Evolutionary conservation across 1,284 basidiomycete species (phyloP).

Genomic region (Pyrrhoderma lamaoense): DNA sequence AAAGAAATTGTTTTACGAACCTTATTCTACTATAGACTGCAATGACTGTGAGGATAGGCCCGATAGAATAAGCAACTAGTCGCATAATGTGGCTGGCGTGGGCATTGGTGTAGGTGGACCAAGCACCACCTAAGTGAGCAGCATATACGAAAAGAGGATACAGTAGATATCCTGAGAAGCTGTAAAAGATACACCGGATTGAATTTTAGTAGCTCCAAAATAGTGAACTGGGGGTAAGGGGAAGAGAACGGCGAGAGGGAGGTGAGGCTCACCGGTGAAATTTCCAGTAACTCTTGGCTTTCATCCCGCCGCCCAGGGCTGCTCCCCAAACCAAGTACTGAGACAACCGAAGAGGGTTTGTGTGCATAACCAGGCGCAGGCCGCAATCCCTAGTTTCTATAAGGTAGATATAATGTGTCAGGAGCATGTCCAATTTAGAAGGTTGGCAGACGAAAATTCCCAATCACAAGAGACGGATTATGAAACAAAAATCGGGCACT

Average conservation of each 20-base stretch:
- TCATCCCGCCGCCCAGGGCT: slow-evolving; percentile 55
- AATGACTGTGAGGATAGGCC: slow-evolving; percentile 37
- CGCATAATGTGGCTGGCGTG: slow-evolving; percentile 36
- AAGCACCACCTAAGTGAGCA: slow-evolving; percentile 54
- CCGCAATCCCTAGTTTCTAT: slow-evolving; percentile 50
- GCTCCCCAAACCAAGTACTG: slow-evolving; percentile 64
- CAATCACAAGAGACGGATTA: not conserved
- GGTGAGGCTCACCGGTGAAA: slow-evolving; percentile 51
- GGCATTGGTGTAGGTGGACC: slow-evolving; percentile 47
- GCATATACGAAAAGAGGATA: slow-evolving; percentile 50
- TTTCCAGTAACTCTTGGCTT: slow-evolving; percentile 67
- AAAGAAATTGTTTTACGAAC: slow-evolving; percentile 28
- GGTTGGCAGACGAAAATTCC: not conserved
- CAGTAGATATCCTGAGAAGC: slow-evolving; percentile 59
- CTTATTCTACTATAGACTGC: slow-evolving; percentile 39
- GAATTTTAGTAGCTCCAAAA: not conserved
- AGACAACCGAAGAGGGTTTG: slow-evolving; percentile 54
- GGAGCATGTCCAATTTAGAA: not conserved
- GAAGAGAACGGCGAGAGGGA: slow-evolving; percentile 1
- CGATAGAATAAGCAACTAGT: slow-evolving; percentile 45
- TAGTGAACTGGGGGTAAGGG: slow-evolving; percentile 2
- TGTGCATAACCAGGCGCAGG: slow-evolving; percentile 45
- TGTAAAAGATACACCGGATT: slow-evolving; percentile 22
- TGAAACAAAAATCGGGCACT: slow-evolving; percentile 22
- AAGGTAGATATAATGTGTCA: not conserved